Evolutionary conservation across 1,284 basidiomycete genomes (phyloP).

Genomic region (Pisolithus thermaeus): DNA sequence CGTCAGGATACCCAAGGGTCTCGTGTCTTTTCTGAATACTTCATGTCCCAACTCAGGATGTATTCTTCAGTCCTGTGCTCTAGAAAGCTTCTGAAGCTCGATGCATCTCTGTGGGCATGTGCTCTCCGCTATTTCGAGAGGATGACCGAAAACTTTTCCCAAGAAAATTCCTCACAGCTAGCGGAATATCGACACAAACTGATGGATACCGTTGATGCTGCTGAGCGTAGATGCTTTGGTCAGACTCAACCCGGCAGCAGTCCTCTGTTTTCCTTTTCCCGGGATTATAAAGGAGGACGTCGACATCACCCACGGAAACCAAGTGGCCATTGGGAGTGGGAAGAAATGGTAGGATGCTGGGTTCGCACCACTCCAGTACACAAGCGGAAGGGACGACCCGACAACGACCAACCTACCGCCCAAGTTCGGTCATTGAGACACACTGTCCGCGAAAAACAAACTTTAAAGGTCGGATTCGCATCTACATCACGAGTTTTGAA

Average conservation of each 20-base stretch:
- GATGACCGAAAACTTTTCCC: slow-evolving; percentile 10
- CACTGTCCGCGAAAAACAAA: neutral
- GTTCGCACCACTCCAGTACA: slow-evolving; percentile 31
- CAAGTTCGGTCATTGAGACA: slow-evolving; percentile 1
- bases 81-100: slow-evolving; percentile 34
- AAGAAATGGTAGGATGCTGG: slow-evolving; percentile 40
- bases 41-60: slow-evolving; percentile 23
- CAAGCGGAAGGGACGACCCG: slow-evolving; percentile 22
- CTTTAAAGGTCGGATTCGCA: neutral
- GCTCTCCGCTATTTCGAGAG: slow-evolving; percentile 44
- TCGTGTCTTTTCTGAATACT: slow-evolving; percentile 13
- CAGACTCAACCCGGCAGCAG: slow-evolving; percentile 10
- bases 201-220: slow-evolving; percentile 43
- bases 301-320: slow-evolving; percentile 7
- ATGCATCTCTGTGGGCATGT: slow-evolving; percentile 50
- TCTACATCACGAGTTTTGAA: slow-evolving; percentile 1
- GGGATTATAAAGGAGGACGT: slow-evolving; percentile 3
- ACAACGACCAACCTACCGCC: neutral
- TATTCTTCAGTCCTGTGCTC: slow-evolving; percentile 33
- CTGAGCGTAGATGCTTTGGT: slow-evolving; percentile 42
- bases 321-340: slow-evolving; percentile 40
- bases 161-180: slow-evolving; percentile 18
- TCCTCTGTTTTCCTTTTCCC: slow-evolving; percentile 10
- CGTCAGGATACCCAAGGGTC: slow-evolving; percentile 8
- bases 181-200: slow-evolving; percentile 33